Base-by-base conservation (phyloP, 2,329 filamentous ascomycete genomes). In the Dryadomyces quercus-mongolicae region DNA sequence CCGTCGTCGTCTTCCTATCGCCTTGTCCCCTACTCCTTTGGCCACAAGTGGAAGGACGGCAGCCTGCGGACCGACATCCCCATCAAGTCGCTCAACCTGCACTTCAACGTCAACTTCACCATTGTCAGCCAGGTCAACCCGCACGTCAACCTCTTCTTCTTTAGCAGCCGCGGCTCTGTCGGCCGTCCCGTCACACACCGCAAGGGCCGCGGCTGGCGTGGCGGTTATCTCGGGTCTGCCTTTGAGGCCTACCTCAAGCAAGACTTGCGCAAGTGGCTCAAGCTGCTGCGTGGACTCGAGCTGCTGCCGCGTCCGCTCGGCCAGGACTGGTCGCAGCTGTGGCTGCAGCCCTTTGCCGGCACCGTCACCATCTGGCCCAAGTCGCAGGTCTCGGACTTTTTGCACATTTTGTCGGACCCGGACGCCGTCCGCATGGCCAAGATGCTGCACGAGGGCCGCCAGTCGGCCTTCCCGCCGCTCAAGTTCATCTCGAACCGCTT, bases 21-120 rank as follows among this genome's bases (percentile, higher is more conserved):
- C 2, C 74, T 98, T 4, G 81, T 82, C 0, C 93, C 93, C 0
- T 98, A 95, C 68, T 94, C 88, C 0, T 98, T 98, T 65, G 93
- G 93, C 0, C 91, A 97, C 74, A 97, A 97, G 71, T 98, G 93
- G 93, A 98, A 98, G 69, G 93, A 98, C 66, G 93, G 93, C 53
- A 93, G 86, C 61, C 72, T 98, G 54, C 81, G 93, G 42, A 98
- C 93, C 1, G 93, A 98, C 64, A 96, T 98, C 31, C 93, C 93
- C 0, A 81, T 98, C 64, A 93, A 92, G 68, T 86, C 91, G 1
- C 76, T 98, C 52, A 97, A 98, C 67, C 76, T 95, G 1, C 89
- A 97, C 65, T 98, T 98, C 74, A 97, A 97, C 67, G 93, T 97
- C 67, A 96, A 95, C 67, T 98, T 97, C 68, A 92, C 88, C 59